Base-by-base conservation (phyloP, 306 rosid genomes). In the Pachyrhizus erosus region DNA sequence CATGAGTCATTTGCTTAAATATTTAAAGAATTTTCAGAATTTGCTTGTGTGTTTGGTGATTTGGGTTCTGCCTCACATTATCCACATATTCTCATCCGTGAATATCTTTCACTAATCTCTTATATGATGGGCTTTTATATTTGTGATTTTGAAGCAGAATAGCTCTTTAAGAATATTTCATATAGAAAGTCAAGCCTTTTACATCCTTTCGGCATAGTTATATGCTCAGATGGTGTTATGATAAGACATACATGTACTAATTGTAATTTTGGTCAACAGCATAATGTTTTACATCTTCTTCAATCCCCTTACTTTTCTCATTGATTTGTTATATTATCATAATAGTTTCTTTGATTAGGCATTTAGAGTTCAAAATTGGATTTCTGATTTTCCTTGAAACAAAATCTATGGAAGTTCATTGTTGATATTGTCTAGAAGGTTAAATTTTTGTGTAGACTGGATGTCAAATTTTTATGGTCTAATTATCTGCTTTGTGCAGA, bases 281-380 rank as follows among this genome's bases (percentile, higher is more conserved):
- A 43, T 55, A 20, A 74, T 65, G 52, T 73, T 58, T 61, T 60
- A 21, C 42, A 49, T 27, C 24, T 37, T 69, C 77, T 12, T n/a
- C n/a, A 23, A 51, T 52, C 37, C 70, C 45, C 29, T 2, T 34
- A 12, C 29, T 57, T 2, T 26, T 46, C 79, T 68, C 78, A 26
- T 21, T 17, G 33, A 17, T 76, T 45, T 62, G 46, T 69, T 79
- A 45, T 67, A 69, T 62, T 82, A 40, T 29, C 20, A 11, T 48
- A 73, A 11, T 48, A 73, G 57, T 73, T 31, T 48, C 27, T 62
- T 71, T 48, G 12, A 31, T 74, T 73, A 31, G 62, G 9, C 70
- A 55, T 29, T 67, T 17, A 6, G 70, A 31, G 42, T 43, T 69
- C 18, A 70, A 67, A 64, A 54, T 55, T 76, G 31, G 42, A 55